Conservation (phyloP, 805 yeast genomes). For the Candida golubevii region DNA sequence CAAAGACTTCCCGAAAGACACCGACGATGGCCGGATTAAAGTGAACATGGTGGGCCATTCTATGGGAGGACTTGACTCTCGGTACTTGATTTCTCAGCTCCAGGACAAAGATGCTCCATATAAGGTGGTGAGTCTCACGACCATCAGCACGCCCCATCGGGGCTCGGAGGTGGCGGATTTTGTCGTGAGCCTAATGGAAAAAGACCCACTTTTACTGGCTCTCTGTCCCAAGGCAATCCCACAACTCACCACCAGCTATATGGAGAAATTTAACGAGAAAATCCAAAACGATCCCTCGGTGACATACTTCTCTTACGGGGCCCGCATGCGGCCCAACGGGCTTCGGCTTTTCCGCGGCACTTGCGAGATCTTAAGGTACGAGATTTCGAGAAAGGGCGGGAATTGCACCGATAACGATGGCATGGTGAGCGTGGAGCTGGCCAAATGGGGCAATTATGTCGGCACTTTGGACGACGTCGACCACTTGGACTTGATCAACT, state of each 20-base stretch:
- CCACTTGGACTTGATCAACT: constrained; percentile 81
- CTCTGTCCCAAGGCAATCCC: constrained; percentile 41
- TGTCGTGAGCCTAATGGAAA: constrained; percentile 36
- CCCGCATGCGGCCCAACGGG: constrained; percentile 60
- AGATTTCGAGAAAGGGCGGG: constrained; percentile 14
- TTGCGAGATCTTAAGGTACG: constrained; percentile 54
- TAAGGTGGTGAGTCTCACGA: constrained; percentile 70
- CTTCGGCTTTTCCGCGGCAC: constrained; percentile 57
- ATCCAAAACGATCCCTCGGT: constrained; percentile 58
- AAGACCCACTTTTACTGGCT: constrained; percentile 13
- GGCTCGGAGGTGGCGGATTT: constrained; percentile 84
- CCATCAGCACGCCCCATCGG: constrained; percentile 83
- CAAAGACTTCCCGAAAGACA: constrained; percentile 13
- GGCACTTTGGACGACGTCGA: constrained; percentile 79
- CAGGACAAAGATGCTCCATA: constrained; percentile 34
- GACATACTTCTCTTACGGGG: constrained; percentile 79
- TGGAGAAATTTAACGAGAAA: constrained; percentile 50
- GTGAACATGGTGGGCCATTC: constrained; percentile 83
- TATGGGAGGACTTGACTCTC: constrained; percentile 89
- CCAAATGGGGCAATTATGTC: constrained; percentile 79
- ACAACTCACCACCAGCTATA: constrained; percentile 58
- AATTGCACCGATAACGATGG: constrained; percentile 73
- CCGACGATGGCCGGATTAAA: constrained; percentile 33
- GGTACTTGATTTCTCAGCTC: constrained; percentile 64
- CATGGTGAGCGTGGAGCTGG: constrained; percentile 69